These are phyloP conservation scores for Fragaria iinumae DNA, from an alignment of 306 rosid species.

Conservation along the genomic window DNA sequence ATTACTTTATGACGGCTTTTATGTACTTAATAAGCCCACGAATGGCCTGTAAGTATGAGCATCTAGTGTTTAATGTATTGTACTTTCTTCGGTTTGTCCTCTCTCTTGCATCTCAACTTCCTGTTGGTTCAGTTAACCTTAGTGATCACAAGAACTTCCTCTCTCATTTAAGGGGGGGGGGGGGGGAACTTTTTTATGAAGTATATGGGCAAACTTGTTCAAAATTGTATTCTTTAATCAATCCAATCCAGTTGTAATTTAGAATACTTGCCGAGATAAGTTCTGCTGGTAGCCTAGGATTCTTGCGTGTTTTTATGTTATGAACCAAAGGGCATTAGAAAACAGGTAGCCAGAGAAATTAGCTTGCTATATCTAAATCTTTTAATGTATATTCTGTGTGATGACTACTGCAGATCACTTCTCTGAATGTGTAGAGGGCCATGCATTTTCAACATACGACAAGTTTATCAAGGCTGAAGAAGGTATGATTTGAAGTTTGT, in stretches of 20 bases:
- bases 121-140: constrained; percentile 18
- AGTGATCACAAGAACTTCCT: not conserved
- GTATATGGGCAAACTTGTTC: not conserved
- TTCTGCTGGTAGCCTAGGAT: not conserved
- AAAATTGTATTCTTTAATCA: not conserved
- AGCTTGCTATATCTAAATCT: constrained; percentile 19
- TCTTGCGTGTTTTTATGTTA: not conserved
- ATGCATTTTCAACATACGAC: constrained; percentile 92
- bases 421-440: constrained; percentile 90
- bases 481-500: constrained; percentile 44
- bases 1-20: constrained; percentile 74
- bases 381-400: constrained; percentile 24
- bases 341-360: constrained; percentile 10
- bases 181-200: not conserved
- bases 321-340: constrained; percentile 1
- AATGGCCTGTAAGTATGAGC: constrained; percentile 87
- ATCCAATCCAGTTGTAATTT: not conserved
- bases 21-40: constrained; percentile 90
- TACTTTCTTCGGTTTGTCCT: constrained; percentile 12
- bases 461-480: constrained; percentile 76
- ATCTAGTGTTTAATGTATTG: constrained; percentile 14
- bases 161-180: not conserved
- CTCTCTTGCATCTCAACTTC: not conserved
- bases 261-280: not conserved
- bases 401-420: constrained; percentile 78